phyloP scores from a whole-genome alignment of 73 alveolate species.

The Tetrahymena elliotti region DNA sequence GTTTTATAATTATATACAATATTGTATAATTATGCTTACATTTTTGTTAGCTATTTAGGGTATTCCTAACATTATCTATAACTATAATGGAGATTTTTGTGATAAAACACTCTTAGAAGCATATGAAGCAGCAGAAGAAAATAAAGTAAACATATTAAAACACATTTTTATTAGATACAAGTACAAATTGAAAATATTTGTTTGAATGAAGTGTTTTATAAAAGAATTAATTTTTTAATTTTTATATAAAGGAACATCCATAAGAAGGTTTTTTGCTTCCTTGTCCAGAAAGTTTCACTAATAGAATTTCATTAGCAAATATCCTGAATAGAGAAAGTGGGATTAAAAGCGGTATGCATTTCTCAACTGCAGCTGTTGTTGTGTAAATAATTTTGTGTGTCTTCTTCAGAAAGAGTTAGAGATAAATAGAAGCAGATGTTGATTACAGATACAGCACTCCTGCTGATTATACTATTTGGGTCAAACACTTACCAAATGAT shows the following conservation, averaged over 20 bases:
- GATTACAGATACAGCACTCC: constrained; percentile 27
- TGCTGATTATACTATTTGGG: constrained; percentile 34
- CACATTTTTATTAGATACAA: background rate
- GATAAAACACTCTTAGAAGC: background rate
- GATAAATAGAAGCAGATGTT: constrained; percentile 23
- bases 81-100: background rate
- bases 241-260: background rate
- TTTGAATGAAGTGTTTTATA: background rate
- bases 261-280: background rate
- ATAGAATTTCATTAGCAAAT: background rate
- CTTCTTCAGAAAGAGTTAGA: constrained; percentile 25
- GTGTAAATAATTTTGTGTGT: constrained; percentile 24
- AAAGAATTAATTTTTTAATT: background rate
- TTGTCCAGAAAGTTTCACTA: background rate
- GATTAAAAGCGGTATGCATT: background rate
- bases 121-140: background rate
- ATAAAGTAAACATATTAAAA: background rate
- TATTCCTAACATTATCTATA: background rate
- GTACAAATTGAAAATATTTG: no score
- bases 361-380: constrained; percentile 21
- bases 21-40: background rate
- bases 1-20: background rate
- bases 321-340: background rate
- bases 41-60: background rate
- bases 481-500: constrained; percentile 9